Evolutionary conservation across 106 monocot species (phyloP).

Genomic region (Dioscorea dumetorum): DNA sequence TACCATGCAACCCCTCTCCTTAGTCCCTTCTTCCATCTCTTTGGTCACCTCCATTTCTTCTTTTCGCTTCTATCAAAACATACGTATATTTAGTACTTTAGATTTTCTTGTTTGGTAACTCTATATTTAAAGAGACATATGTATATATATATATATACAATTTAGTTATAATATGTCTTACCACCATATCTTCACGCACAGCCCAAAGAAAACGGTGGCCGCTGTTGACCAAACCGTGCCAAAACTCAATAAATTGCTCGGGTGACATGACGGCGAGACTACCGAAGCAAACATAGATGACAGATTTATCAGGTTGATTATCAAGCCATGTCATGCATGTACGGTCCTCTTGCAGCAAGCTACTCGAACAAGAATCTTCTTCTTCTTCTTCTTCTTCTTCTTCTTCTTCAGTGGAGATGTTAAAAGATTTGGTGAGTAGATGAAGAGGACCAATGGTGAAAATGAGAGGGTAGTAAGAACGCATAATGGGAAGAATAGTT

Average conservation of each 20-base stretch:
- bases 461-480: conserved; percentile 9
- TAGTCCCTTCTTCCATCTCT: too few species aligned
- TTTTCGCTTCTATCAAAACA: too few species aligned
- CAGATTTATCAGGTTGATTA: conserved; percentile 30
- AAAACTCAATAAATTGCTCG: conserved; percentile 30
- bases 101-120: too few species aligned
- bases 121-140: too few species aligned
- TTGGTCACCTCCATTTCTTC: too few species aligned
- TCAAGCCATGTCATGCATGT: conserved; percentile 14
- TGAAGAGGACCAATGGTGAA: conserved; percentile 36
- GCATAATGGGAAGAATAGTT: conserved; percentile 15
- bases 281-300: conserved; percentile 47
- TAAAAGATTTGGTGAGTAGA: not conserved
- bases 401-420: too few species aligned
- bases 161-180: too few species aligned
- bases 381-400: too few species aligned
- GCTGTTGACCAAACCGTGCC: conserved; percentile 29
- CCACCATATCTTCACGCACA: conserved; percentile 26
- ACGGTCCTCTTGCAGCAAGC: conserved; percentile 11
- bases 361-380: not conserved
- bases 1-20: too few species aligned
- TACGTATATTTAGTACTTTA: too few species aligned
- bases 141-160: too few species aligned
- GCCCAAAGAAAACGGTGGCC: conserved; percentile 51
- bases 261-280: conserved; percentile 26